Base-by-base conservation (phyloP, 169 alveolate genomes). In the Babesia caballi region DNA sequence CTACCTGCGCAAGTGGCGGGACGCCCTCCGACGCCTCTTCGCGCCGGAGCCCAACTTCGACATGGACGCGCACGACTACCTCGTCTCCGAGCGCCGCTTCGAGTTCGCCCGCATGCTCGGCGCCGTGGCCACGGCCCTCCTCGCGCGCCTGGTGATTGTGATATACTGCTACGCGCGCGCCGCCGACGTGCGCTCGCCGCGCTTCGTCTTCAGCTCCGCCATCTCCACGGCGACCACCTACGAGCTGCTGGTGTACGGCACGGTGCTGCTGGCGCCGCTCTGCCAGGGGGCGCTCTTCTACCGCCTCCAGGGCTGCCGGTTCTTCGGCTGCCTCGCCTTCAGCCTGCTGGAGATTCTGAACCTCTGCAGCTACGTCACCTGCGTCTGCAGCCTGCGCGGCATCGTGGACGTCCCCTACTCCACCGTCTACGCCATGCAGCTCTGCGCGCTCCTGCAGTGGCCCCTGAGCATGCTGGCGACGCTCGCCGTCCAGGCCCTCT, bases 161-260 rank as follows among this genome's bases (percentile, higher is more conserved):
- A 32, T 47, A 25, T 42, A 0, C 30, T 63, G 73, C 54, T 63
- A 33, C 59, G 11, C 61, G 15, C n/a, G 6, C 25, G 23, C 32
- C 7, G 3, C 14, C 23, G 32, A 46, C 15, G 59, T 78, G 38
- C 46, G 87, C 25, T 42, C 87, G 7, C 87, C 87, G 3, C 40
- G 87, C 32, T 51, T 58, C 30, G 38, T 78, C 25, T 32, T 78
- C 41, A 32, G 41, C 14, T 38, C 23, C 28, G 47, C 9, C 15
- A 4, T 44, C 25, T 17, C 12, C 17, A 59, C 58, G 9, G 56
- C 61, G 4, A 0, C 35, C 0, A 15, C n/a, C 28, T 9, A 21
- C 23, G 87, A 78, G 42, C 21, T 42, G 67, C 17, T 78, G 6
- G 59, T 58, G 15, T 46, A 71, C 46, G 61, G 63, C 4, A 21